A percentile compares a stretch with the other conserved stretches of the same genome.
Evolutionary conservation across 805 yeast species (phyloP).

Genomic region (Kregervanrija delftensis): DNA sequence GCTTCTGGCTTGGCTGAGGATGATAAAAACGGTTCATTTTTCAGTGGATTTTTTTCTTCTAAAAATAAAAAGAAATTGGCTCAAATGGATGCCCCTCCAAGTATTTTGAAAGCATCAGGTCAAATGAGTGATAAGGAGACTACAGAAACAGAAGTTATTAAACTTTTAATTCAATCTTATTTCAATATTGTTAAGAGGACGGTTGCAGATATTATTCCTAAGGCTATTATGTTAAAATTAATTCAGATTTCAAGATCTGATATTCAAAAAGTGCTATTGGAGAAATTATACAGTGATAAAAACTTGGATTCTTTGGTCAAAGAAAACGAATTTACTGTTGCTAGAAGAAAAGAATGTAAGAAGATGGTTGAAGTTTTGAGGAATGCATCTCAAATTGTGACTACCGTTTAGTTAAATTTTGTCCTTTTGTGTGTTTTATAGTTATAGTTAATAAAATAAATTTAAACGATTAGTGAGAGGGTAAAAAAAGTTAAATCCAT

Average conservation of each 20-base stretch:
- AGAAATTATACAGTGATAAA: conserved; percentile 72
- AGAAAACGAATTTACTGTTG: conserved; percentile 89
- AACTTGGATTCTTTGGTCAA: conserved; percentile 74
- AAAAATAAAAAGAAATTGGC: conserved; percentile 92
- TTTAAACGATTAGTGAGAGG: too few relatives aligned
- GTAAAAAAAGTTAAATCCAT: too few relatives aligned
- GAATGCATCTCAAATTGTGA: conserved; percentile 86
- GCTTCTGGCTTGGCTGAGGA: conserved; percentile 28
- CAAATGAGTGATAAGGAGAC: conserved; percentile 91
- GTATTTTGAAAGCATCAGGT: conserved; percentile 88
- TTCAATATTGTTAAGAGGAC: conserved; percentile 90
- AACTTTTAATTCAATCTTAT: conserved; percentile 83
- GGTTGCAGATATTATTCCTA: conserved; percentile 89
- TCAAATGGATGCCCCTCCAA: conserved; percentile 96
- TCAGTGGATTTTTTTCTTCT: conserved; percentile 90
- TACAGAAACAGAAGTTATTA: conserved; percentile 95
- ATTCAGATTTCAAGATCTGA: conserved; percentile 79
- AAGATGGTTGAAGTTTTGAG: conserved; percentile 91
- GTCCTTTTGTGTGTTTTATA: too few relatives aligned
- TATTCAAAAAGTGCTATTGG: conserved; percentile 84
- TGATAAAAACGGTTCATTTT: conserved; percentile 64
- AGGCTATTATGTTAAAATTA: conserved; percentile 89
- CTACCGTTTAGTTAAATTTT: conserved; percentile 41
- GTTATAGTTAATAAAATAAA: too few relatives aligned
- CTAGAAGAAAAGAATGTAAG: conserved; percentile 88